phyloP scores from a whole-genome alignment of 805 yeast genomes.

The Ogataea parapolymorpha region DNA sequence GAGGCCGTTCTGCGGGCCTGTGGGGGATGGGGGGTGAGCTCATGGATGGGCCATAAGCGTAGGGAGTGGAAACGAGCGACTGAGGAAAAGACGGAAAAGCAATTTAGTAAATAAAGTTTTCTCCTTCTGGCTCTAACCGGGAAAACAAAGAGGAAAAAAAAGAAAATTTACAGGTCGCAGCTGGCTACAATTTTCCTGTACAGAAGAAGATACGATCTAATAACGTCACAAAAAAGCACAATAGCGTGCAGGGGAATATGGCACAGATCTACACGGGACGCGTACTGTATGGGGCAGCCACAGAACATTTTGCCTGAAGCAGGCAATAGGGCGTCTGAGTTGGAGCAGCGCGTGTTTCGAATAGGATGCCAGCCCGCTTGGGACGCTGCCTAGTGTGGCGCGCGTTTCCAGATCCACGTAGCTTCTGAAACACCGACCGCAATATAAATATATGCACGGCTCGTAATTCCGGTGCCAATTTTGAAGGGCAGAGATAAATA shows the following conservation, averaged over 20 bases:
- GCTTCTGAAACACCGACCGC: neutral
- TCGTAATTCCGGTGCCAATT: neutral
- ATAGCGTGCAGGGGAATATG: neutral
- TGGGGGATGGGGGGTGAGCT: constrained; percentile 12
- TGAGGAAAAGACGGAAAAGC: neutral
- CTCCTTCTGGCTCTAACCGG: constrained; percentile 1
- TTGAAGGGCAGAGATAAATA: too few species aligned
- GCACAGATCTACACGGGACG: neutral
- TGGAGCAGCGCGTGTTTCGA: neutral
- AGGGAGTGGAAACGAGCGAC: constrained; percentile 1
- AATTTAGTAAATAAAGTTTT: constrained; percentile 2
- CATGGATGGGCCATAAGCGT: constrained; percentile 9
- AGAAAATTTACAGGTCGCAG: constrained; percentile 1
- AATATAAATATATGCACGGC: neutral
- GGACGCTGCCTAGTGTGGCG: neutral
- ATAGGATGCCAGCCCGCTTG: neutral
- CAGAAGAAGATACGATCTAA: neutral
- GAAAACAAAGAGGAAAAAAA: neutral
- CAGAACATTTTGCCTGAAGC: neutral
- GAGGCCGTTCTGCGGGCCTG: constrained; percentile 20
- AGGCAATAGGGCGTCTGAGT: neutral
- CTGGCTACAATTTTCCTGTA: neutral
- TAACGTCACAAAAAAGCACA: constrained; percentile 1
- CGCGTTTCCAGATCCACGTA: neutral
- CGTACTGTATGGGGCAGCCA: neutral